Evolutionary conservation across 2,329 filamentous ascomycete genomes (phyloP).

Genomic region (Aspergillus neotritici): DNA sequence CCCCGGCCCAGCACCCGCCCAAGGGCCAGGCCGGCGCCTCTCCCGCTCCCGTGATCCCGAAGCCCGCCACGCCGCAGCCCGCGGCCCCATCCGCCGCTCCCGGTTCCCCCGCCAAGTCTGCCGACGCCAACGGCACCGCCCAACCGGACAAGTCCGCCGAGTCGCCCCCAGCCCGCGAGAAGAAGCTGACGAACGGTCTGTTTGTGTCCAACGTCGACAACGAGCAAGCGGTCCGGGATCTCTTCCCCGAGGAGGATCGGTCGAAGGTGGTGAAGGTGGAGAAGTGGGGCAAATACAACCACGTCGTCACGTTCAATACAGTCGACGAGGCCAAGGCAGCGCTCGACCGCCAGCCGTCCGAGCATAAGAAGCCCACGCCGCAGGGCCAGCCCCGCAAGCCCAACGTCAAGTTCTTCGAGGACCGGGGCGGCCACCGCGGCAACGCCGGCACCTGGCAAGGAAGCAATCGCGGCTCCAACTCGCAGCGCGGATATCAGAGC

Average conservation of each 20-base stretch:
- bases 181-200: constrained; percentile 70
- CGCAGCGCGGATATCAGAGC: constrained; percentile 75
- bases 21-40: constrained; percentile 29
- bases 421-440: constrained; percentile 53
- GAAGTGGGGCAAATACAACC: constrained; percentile 62
- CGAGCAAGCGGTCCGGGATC: constrained; percentile 73
- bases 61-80: constrained; percentile 33
- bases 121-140: constrained; percentile 48
- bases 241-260: constrained; percentile 79
- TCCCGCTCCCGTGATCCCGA: constrained; percentile 40
- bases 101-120: constrained; percentile 39
- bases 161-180: constrained; percentile 53
- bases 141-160: constrained; percentile 41
- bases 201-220: constrained; percentile 84
- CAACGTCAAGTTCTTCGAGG: constrained; percentile 76
- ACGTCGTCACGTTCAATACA: constrained; percentile 77
- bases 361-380: constrained; percentile 65
- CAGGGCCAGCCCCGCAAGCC: constrained; percentile 70
- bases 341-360: constrained; percentile 66
- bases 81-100: constrained; percentile 37
- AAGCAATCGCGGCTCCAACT: constrained; percentile 57
- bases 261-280: constrained; percentile 73
- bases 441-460: constrained; percentile 52
- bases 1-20: constrained; percentile 24
- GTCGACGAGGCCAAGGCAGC: constrained; percentile 74